These are phyloP conservation scores for Saccharomycopsis phalli DNA, from an alignment of 1,139 yeast species.

Conservation along the genomic window DNA sequence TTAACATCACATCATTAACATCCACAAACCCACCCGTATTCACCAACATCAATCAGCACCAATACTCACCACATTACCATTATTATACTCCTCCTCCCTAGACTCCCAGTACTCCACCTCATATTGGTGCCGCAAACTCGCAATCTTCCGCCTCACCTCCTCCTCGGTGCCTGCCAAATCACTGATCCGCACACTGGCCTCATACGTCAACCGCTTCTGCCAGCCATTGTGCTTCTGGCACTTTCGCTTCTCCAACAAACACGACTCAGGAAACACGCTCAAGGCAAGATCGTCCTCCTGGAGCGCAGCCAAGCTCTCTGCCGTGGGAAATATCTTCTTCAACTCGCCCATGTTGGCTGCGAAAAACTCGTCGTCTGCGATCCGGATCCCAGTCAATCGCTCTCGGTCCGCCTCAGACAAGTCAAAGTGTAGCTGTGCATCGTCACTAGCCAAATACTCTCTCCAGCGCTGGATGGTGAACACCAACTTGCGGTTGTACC, in stretches of 20 bases:
- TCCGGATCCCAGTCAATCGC: not conserved
- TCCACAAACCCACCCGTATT: not conserved
- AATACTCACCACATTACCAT: not conserved
- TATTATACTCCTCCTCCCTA: slow-evolving; percentile 1
- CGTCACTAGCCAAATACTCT: slow-evolving; percentile 27
- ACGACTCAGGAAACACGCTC: slow-evolving; percentile 23
- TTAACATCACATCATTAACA: not conserved
- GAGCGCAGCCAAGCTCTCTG: not conserved
- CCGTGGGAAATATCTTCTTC: slow-evolving; percentile 22
- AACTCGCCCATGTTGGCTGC: slow-evolving; percentile 2
- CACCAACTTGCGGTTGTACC: slow-evolving; percentile 21
- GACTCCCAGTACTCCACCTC: slow-evolving; percentile 15
- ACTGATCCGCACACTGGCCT: slow-evolving; percentile 30
- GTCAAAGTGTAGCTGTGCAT: slow-evolving; percentile 7
- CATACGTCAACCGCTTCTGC: slow-evolving; percentile 46
- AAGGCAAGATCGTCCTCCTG: not conserved
- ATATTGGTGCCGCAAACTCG: not conserved
- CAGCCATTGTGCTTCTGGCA: slow-evolving; percentile 64
- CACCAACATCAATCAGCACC: not conserved
- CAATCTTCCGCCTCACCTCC: not conserved
- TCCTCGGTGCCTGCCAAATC: slow-evolving; percentile 27
- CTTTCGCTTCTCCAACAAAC: slow-evolving; percentile 55
- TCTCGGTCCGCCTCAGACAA: not conserved
- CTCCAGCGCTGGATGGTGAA: slow-evolving; percentile 3
- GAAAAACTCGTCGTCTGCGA: slow-evolving; percentile 2